phyloP scores from a whole-genome alignment of 139 green algal genomes.

The Chlorella sp. region DNA sequence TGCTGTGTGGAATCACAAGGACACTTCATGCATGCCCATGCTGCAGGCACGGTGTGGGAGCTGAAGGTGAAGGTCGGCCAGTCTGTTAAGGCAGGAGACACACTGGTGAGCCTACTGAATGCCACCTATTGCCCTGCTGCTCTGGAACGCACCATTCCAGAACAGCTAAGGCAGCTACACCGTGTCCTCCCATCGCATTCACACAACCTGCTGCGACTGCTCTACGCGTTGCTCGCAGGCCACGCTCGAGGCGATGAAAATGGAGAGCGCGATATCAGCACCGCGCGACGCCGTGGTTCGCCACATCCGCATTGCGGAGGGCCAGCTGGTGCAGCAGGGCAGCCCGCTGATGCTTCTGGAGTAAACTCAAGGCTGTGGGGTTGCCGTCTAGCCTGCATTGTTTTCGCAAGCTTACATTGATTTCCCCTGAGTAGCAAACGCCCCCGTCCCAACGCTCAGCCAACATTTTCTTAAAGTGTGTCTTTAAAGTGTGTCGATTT shows the following conservation, averaged over 20 bases:
- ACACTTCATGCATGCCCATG: neutral
- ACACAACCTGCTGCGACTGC: neutral
- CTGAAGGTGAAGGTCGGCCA: constrained; percentile 41
- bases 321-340: constrained; percentile 48
- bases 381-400: too few species aligned
- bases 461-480: too few species aligned
- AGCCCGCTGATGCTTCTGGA: constrained; percentile 29
- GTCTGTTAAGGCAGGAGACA: constrained; percentile 45
- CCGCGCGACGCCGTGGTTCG: constrained; percentile 19
- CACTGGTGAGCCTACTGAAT: constrained; percentile 41
- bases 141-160: too few species aligned
- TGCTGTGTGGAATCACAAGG: neutral
- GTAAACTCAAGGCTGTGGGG: neutral
- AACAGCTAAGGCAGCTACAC: too few species aligned
- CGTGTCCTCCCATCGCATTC: too few species aligned
- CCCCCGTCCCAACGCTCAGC: too few species aligned
- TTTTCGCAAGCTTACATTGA: too few species aligned
- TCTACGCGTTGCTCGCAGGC: constrained; percentile 23
- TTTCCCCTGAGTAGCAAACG: too few species aligned
- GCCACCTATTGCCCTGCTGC: too few species aligned
- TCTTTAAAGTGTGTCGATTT: too few species aligned
- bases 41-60: constrained; percentile 48
- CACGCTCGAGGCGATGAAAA: constrained; percentile 90
- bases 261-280: constrained; percentile 61
- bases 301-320: constrained; percentile 16